Evolutionary conservation across 345 rosid genomes (phyloP).

Genomic region (Salix koriyanagi): DNA sequence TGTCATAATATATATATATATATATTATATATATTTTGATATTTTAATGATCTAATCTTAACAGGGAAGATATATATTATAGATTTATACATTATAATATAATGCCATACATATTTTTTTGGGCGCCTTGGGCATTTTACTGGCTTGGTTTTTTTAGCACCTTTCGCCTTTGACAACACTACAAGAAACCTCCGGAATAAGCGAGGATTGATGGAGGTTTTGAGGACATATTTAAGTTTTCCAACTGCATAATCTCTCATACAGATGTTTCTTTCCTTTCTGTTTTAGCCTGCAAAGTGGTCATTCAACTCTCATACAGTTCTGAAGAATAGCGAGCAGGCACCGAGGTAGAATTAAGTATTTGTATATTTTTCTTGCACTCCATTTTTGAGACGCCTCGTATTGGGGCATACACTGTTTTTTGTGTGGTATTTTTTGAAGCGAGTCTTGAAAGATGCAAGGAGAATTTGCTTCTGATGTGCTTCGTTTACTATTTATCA

Average conservation of each 20-base stretch:
- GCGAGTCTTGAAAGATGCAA: neutral
- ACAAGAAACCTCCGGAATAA: too few relatives aligned
- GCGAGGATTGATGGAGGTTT: neutral
- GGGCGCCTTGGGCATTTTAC: too few relatives aligned
- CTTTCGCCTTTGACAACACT: too few relatives aligned
- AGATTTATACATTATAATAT: too few relatives aligned
- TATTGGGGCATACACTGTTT: neutral
- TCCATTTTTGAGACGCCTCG: neutral
- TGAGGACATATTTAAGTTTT: neutral
- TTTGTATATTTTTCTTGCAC: neutral
- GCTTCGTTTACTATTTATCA: too few relatives aligned
- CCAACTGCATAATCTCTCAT: constrained; percentile 7
- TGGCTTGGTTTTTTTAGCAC: too few relatives aligned
- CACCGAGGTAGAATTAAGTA: constrained; percentile 56
- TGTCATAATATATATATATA: too few relatives aligned
- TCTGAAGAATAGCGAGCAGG: constrained; percentile 77
- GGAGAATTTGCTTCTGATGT: too few relatives aligned
- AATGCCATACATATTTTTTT: too few relatives aligned
- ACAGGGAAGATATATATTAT: too few relatives aligned
- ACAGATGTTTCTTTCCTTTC: constrained; percentile 9
- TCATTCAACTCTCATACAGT: constrained; percentile 75
- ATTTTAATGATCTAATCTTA: too few relatives aligned
- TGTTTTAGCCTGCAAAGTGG: constrained; percentile 84
- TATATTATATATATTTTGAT: too few relatives aligned
- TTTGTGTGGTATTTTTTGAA: neutral